Conservation (phyloP, 1,284 basidiomycete species). For the Puccinia hordei region DNA sequence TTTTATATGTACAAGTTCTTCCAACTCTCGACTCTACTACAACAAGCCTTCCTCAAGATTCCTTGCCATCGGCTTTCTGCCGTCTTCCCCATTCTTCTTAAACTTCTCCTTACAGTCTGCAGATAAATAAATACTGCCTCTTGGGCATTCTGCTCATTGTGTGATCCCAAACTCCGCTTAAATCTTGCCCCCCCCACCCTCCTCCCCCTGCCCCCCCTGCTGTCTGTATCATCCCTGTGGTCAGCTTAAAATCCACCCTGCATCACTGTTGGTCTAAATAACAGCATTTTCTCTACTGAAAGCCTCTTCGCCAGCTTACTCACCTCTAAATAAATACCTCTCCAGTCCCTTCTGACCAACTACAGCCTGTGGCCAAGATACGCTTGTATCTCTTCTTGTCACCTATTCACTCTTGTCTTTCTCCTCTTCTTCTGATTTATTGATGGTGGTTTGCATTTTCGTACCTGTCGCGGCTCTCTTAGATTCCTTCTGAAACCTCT, state of each 20-base stretch:
- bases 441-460: no score
- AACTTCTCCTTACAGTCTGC: conserved; percentile 9
- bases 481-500: not conserved
- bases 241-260: no score
- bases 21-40: conserved; percentile 3
- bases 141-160: conserved; percentile 25
- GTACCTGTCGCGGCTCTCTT: no score
- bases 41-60: conserved; percentile 20
- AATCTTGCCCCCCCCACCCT: not conserved
- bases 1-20: not conserved
- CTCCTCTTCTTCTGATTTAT: no score
- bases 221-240: not conserved
- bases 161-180: conserved; percentile 49
- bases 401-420: no score
- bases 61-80: conserved; percentile 24
- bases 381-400: no score
- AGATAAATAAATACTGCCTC: conserved; percentile 4
- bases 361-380: no score
- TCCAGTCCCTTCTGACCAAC: no score
- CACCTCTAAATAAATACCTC: no score
- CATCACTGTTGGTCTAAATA: no score
- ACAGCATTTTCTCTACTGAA: no score
- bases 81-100: conserved; percentile 15
- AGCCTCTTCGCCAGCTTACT: no score
- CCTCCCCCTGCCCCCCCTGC: not conserved